Evolutionary conservation across 2,329 filamentous ascomycete genomes (phyloP).

Genomic region (Penicillium paneum): DNA sequence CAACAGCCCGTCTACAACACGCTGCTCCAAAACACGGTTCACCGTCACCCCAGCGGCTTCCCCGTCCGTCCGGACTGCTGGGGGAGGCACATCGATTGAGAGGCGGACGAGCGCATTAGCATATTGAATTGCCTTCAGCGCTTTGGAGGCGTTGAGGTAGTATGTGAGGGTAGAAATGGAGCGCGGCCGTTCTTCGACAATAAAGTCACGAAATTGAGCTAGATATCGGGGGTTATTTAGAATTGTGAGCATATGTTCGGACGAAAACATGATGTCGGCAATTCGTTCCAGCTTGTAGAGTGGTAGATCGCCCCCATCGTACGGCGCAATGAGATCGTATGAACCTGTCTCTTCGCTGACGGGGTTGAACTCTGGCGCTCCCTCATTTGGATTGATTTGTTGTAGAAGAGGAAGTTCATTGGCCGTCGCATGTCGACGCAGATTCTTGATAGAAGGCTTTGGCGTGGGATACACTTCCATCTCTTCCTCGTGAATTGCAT

Average conservation of each 20-base stretch:
- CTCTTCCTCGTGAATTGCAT: conserved; percentile 17
- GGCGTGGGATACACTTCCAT: conserved; percentile 15
- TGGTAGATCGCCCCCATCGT: conserved; percentile 26
- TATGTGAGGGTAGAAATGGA: conserved; percentile 67
- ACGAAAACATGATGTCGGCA: conserved; percentile 64
- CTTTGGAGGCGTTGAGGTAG: conserved; percentile 69
- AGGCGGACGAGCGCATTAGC: conserved; percentile 65
- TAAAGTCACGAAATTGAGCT: conserved; percentile 64
- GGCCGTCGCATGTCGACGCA: conserved; percentile 26
- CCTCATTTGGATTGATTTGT: conserved; percentile 25
- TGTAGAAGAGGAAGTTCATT: conserved; percentile 31
- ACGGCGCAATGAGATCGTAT: conserved; percentile 37
- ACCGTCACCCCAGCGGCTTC: conserved; percentile 51
- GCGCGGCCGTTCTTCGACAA: conserved; percentile 57
- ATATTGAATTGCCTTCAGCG: conserved; percentile 67
- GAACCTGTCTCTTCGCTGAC: conserved; percentile 33
- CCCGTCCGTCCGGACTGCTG: conserved; percentile 55
- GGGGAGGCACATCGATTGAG: conserved; percentile 51
- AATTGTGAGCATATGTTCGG: conserved; percentile 62
- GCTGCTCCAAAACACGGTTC: conserved; percentile 60
- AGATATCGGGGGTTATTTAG: conserved; percentile 63
- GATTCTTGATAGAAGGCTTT: conserved; percentile 25
- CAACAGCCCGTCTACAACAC: conserved; percentile 63
- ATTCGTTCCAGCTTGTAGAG: conserved; percentile 59
- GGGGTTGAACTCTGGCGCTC: conserved; percentile 27